phyloP scores from a whole-genome alignment of 2,329 filamentous ascomycete species.

The Penicillium capsulatum region DNA sequence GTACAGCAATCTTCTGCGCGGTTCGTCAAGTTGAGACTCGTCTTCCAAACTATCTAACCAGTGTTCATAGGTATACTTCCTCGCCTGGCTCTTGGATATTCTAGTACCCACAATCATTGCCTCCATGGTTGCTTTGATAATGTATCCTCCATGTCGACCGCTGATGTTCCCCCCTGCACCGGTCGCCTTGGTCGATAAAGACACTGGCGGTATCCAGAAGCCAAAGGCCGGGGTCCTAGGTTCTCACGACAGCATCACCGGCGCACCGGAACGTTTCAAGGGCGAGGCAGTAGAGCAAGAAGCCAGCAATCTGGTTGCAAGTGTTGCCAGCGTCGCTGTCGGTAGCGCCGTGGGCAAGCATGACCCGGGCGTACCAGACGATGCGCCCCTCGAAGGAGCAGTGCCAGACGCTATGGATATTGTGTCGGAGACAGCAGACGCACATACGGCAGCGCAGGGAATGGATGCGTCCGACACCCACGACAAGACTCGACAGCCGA shows the following conservation, averaged over 20 bases:
- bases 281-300: constrained; percentile 81
- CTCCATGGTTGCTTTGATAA: constrained; percentile 62
- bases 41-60: no score
- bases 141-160: constrained; percentile 58
- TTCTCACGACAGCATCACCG: constrained; percentile 71
- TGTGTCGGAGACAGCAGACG: constrained; percentile 52
- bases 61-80: constrained; percentile 45
- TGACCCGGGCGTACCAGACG: constrained; percentile 60
- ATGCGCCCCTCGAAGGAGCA: constrained; percentile 48
- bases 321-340: constrained; percentile 66
- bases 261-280: constrained; percentile 76
- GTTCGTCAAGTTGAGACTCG: constrained; percentile 31
- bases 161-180: constrained; percentile 74
- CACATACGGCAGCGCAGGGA: constrained; percentile 52
- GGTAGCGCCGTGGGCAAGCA: constrained; percentile 74
- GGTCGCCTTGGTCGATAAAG: constrained; percentile 64
- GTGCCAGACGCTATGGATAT: constrained; percentile 60
- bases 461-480: constrained; percentile 49
- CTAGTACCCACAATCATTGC: constrained; percentile 58
- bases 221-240: constrained; percentile 71
- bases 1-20: constrained; percentile 64
- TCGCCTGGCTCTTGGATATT: constrained; percentile 71
- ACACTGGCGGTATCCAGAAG: constrained; percentile 70
- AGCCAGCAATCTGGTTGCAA: constrained; percentile 73
- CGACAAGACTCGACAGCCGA: constrained; percentile 74